Base-by-base conservation (phyloP, 2,329 filamentous ascomycete genomes). In the Colletotrichum sublineola region DNA sequence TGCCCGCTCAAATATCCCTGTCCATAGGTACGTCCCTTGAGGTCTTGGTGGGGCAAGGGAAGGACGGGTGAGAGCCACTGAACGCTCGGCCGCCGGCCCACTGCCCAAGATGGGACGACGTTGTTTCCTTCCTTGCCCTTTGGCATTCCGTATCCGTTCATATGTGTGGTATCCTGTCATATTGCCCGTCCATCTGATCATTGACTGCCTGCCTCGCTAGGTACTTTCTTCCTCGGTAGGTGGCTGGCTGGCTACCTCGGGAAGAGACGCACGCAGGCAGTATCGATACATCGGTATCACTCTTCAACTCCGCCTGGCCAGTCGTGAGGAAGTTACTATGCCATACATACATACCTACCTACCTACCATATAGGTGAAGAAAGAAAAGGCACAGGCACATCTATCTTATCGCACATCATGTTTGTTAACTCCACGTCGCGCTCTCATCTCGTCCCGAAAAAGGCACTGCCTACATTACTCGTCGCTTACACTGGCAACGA, bases 81-180 rank as follows among this genome's bases (percentile, higher is more conserved):
- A 56, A 50, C 70, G 60, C 53, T 38, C 53, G 60, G 60, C 55
- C 20, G 66, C 70, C 66, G 66, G 70, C 44, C 66, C 60, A 69
- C 66, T 69, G 60, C 61, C 69, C 60, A 69, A 72, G 69, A 73
- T 73, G 67, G 71, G 67, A 71, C 67, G 67, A 71, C 71, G 57
- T 56, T 66, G 71, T 67, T 73, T 61, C 61, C 38, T 60, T 63
- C 67, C 57, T 58, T 67, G 44, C 56, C 58, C 38, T 57, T n/a
- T 48, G 58, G 58, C 64, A 33, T 50, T 50, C 60, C 42, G 42
- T 58, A 57, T 63, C 65, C 58, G 60, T 71, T 56, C 60, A 63
- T 14, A 36, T 53, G 46, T 20, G 46, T 31, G 46, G 33, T 53
- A 53, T 63, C 61, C 61, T 53, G 48, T 48, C 61, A 53, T 53